A percentile compares a stretch with the other conserved stretches of the same genome.
Evolutionary conservation across 140 eudicot genomes (phyloP).

Genomic region (Anethum foeniculum): DNA sequence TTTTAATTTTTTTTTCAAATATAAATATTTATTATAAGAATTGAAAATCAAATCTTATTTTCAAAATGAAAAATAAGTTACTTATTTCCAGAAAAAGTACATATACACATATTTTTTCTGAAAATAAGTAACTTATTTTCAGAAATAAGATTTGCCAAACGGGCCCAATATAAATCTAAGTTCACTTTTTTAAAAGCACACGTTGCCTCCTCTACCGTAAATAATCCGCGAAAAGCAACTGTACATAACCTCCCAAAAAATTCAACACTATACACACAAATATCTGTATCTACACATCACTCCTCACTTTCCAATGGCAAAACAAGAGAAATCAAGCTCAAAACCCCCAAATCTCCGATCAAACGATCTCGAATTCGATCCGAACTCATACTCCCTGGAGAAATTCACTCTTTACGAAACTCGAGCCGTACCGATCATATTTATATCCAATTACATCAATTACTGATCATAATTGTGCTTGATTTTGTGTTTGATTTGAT

Average conservation of each 20-base stretch:
- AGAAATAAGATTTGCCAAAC: too few relatives aligned
- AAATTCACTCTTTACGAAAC: constrained; percentile 93
- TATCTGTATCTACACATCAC: neutral
- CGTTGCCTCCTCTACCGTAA: neutral
- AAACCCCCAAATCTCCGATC: constrained; percentile 17
- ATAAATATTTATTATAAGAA: too few relatives aligned
- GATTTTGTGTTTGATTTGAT: neutral
- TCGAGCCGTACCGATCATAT: constrained; percentile 37
- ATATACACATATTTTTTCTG: too few relatives aligned
- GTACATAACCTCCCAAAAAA: neutral
- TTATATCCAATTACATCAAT: neutral
- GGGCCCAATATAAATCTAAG: too few relatives aligned
- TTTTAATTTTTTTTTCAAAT: too few relatives aligned
- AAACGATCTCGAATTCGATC: constrained; percentile 40
- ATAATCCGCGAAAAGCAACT: neutral
- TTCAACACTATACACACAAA: neutral
- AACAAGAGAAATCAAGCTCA: constrained; percentile 23
- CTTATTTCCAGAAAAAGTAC: too few relatives aligned
- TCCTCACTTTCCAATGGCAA: constrained; percentile 19
- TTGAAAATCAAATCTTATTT: too few relatives aligned
- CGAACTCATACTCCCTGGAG: constrained; percentile 62
- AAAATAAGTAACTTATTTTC: too few relatives aligned
- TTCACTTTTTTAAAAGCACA: neutral
- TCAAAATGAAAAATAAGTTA: too few relatives aligned
- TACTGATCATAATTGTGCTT: neutral